Base-by-base conservation (phyloP, 2,329 filamentous ascomycete species). In the Fusarium continuum region DNA sequence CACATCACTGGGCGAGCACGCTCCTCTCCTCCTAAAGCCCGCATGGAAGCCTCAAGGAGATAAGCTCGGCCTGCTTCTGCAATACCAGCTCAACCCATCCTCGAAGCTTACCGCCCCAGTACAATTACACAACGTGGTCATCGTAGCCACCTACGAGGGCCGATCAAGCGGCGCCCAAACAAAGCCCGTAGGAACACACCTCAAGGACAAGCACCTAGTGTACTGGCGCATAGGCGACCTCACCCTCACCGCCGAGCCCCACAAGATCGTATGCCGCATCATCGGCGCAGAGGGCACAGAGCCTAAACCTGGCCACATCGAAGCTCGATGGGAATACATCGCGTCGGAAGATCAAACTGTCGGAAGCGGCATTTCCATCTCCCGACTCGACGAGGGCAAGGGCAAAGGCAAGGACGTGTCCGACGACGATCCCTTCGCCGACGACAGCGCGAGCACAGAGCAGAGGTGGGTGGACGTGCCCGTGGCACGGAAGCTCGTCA, bases 251-350 rank as follows among this genome's bases (percentile, higher is more conserved):
- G 78, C 85, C 8, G 87, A 87, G 44, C 84, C 86, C 64, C 84
- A 90, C 70, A 94, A 92, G 77, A 86, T 97, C 55, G 88, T 97
- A 7, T 95, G 92, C 56, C 87, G 93, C 4, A 91, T 99, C 68
- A 80, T 84, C 9, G 83, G 89, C 20, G 91, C 91, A 0, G 89
- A 93, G 28, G 86, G 86, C 20, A 82, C 86, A 46, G 87, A 87
- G 68, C 88, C 91, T 0, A 87, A 86, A 62, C 86, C 91, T 6
- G 92, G 93, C 0, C 88, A 86, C 49, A 84, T 96, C 8, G 94
- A 99, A 74, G 91, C 91, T 1, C 83, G 89, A 52, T 97, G 93
- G 88, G 93, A 97, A 73, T 79, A 81, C 56, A 71, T 57, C 19
- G 71, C 78, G 3, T 53, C 72, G 1, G 83, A 80, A 3, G 80